Base-by-base conservation (phyloP, 2,329 filamentous ascomycete species). In the Monilinia fructicola region DNA sequence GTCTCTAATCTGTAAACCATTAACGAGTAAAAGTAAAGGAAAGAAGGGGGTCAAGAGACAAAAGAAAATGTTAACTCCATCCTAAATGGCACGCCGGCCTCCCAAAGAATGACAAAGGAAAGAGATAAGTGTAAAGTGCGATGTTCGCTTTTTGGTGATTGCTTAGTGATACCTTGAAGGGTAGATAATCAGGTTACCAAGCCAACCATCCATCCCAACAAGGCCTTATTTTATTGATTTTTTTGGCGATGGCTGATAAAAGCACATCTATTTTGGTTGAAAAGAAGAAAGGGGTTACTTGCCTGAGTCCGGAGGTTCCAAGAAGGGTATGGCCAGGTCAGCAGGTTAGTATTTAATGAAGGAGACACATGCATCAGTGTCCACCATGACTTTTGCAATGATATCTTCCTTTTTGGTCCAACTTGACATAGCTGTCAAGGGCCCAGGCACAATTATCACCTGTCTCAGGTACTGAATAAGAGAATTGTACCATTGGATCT, bases 101-200 rank as follows among this genome's bases (percentile, higher is more conserved):
- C 18, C 54, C 35, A 28, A 38, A 44, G 16, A 59, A 42, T 31
- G 48, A 50, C 35, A 53, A 54, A 60, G 40, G 46, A 59, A 61
- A 60, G 9, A 18, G 53, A 61, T 60, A 52, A 53, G n/a, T 52
- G 60, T 40, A 59, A 28, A 14, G 50, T 54, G 64, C 64, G 64
- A 65, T 65, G 46, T 65, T 61, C 64, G 55, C 64, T 65, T 54
- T 60, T 65, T 65, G 26, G 54, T 53, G 64, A 65, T 65, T 65
- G 54, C 61, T 60, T 65, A 28, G 44, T 65, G 64, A 65, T 65
- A 61, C 54, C 46, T 12, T 16, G 54, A 61, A 65, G 46, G 38
- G 53, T 61, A 23, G 26, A 61, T 40, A 28, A 38, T 28, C 28
- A 60, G 64, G 64, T 54, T 65, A 65, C 64, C 64, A 65, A 40